Evolutionary conservation across 164 flowering plant species (phyloP), one percentile per base, ranked within the genome.

Genomic region (Nymphaea thermarum): DNA sequence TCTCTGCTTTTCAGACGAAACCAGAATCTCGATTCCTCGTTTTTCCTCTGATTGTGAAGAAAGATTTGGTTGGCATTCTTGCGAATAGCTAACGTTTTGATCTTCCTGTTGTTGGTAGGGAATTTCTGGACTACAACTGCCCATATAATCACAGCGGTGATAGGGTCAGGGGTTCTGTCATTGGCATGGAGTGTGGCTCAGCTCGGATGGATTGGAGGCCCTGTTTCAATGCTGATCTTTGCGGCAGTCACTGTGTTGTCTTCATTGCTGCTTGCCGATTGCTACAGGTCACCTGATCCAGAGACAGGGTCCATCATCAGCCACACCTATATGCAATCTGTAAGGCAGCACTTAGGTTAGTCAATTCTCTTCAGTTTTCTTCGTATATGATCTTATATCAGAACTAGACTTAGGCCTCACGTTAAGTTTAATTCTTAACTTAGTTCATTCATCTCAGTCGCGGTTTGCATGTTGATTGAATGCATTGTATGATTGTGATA

Each of bases 121-220:
- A 70, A 8, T 12, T 11, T 68, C 45, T 77, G 84, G 84, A 82
- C 80, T 44, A 75, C 77, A 8, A 16, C 70, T 16, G 83, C 87
- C 11, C 87, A 82, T 63, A 71, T 84, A 62, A 78, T 84, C 64
- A 82, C 87, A 62, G 84, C 75, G 5, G 87, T 82, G 3, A 79
- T 82, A 8, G 87, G 87, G 3, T 77, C 85, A 6, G 87, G 87
- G 4, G 87, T 82, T 57, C 77, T 84, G 6, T 82, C 87, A 3
- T 72, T 82, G 3, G 80, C 82, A 42, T 82, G 87, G 87, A 73
- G 85, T 63, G 69, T 60, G 18, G 77, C 83, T 3, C 86, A 81
- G 78, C 43, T 84, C 17, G 87, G 87, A 1, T 84, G 87, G 87
- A 75, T 81, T 10, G 82, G 71, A 15, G 87, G 83, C 42, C 86